Percentiles rank a stretch among this genome's conserved stretches.
Evolutionary conservation across 805 yeast species (phyloP).

Genomic region (Saitoella complicata): DNA sequence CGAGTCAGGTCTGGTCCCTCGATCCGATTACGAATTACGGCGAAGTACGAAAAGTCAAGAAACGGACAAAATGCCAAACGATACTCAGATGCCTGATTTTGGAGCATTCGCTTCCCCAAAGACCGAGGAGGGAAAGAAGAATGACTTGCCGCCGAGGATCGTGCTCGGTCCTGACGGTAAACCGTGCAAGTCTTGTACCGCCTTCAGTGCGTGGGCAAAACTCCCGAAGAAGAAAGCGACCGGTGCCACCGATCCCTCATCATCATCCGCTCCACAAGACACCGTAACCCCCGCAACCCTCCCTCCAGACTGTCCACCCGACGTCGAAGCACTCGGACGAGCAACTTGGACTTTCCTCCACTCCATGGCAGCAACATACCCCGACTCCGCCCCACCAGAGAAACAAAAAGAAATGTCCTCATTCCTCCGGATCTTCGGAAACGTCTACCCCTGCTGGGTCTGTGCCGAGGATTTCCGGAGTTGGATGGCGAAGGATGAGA

Average conservation of each 20-base stretch:
- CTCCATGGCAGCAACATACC: slow-evolving; percentile 78
- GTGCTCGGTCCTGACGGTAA: slow-evolving; percentile 78
- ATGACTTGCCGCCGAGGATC: slow-evolving; percentile 3
- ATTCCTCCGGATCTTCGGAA: slow-evolving; percentile 55
- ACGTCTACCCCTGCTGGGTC: slow-evolving; percentile 83
- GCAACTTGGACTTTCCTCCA: slow-evolving; percentile 90
- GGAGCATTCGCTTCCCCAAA: too few species aligned
- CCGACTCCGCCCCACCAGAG: slow-evolving; percentile 41
- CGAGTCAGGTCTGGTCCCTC: too few species aligned
- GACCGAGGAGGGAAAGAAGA: too few species aligned
- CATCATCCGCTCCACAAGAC: slow-evolving; percentile 1
- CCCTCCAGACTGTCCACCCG: slow-evolving; percentile 62
- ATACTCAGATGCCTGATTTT: too few species aligned
- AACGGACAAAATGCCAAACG: too few species aligned
- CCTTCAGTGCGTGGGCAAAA: slow-evolving; percentile 2
- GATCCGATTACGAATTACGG: too few species aligned
- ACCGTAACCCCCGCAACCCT: slow-evolving; percentile 12
- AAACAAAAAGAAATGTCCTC: slow-evolving; percentile 58
- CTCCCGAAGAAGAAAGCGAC: slow-evolving; percentile 6
- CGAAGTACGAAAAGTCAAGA: too few species aligned
- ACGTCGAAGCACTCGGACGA: slow-evolving; percentile 60
- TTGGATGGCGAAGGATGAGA: slow-evolving; percentile 36
- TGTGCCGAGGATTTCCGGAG: slow-evolving; percentile 73
- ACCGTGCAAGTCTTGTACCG: slow-evolving; percentile 43
- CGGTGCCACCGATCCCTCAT: slow-evolving; percentile 7